Conservation (phyloP, 768 basidiomycete genomes). For the Trametes maxima region DNA sequence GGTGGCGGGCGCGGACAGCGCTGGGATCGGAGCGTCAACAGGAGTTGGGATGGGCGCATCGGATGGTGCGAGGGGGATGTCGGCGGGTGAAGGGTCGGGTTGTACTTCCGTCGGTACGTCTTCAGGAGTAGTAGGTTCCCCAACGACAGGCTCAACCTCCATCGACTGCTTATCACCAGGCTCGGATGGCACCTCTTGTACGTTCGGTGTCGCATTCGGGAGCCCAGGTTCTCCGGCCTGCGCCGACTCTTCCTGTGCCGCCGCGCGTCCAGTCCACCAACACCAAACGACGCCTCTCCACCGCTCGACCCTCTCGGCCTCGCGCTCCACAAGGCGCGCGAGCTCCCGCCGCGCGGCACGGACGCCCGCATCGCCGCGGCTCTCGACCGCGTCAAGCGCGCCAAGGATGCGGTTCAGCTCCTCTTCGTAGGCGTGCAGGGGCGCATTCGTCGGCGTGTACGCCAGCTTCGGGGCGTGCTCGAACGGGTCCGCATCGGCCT, state of each 20-base stretch:
- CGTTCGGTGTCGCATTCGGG: not conserved
- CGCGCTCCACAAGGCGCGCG: slow-evolving; percentile 61
- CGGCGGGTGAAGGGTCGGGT: not conserved
- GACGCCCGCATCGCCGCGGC: slow-evolving; percentile 57
- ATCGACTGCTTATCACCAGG: not conserved
- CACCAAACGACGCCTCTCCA: slow-evolving; percentile 29
- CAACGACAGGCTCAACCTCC: slow-evolving; percentile 3
- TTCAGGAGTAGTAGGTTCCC: not conserved
- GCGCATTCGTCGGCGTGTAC: slow-evolving; percentile 61
- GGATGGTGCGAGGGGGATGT: not conserved
- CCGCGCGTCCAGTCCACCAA: slow-evolving; percentile 16
- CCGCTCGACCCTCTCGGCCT: slow-evolving; percentile 54
- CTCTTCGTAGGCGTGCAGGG: slow-evolving; percentile 64
- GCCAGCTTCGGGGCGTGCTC: slow-evolving; percentile 47
- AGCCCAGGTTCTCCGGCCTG: not conserved
- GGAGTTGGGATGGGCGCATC: not conserved
- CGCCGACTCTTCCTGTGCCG: not conserved
- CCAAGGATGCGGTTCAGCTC: slow-evolving; percentile 63
- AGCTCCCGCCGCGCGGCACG: slow-evolving; percentile 52
- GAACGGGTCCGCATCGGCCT: slow-evolving; percentile 9
- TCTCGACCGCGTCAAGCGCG: slow-evolving; percentile 69
- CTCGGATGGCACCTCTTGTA: slow-evolving; percentile 4
- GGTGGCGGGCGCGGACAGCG: no score
- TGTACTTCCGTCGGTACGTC: slow-evolving; percentile 6
- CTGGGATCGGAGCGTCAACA: not conserved